Percentiles rank a stretch among this genome's conserved stretches.
Evolutionary conservation across 2,329 filamentous ascomycete genomes (phyloP).

Genomic region (Curvularia lunata): DNA sequence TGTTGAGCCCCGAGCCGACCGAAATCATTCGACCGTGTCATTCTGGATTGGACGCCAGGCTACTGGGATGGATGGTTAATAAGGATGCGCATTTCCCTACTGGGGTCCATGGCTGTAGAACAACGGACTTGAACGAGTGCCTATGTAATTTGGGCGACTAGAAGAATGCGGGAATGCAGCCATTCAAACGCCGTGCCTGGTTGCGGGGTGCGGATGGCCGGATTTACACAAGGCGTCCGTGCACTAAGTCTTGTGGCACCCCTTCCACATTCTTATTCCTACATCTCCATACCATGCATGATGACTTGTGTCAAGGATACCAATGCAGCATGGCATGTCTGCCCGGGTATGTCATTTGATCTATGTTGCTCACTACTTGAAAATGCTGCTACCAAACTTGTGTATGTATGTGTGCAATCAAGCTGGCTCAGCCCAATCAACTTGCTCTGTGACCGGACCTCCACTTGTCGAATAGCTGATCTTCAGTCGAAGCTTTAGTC

Average conservation of each 20-base stretch:
- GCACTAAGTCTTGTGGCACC: conserved; percentile 16
- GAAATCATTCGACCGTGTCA: background rate
- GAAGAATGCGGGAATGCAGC: conserved; percentile 3
- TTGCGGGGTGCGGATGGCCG: conserved; percentile 11
- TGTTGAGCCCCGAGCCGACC: conserved; percentile 2
- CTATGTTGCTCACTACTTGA: conserved; percentile 14
- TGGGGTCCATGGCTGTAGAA: background rate
- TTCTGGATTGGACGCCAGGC: background rate
- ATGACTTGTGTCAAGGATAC: background rate
- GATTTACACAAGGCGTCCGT: conserved; percentile 4
- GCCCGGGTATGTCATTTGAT: conserved; percentile 21
- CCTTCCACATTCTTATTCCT: conserved; percentile 20
- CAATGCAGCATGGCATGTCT: conserved; percentile 6
- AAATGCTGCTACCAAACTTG: conserved; percentile 8
- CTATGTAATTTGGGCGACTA: background rate
- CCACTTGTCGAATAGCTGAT: conserved; percentile 77
- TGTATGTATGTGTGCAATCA: conserved; percentile 19
- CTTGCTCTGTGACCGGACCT: conserved; percentile 82
- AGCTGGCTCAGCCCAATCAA: conserved; percentile 89
- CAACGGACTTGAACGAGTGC: background rate
- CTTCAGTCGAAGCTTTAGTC: conserved; percentile 81
- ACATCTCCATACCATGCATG: conserved; percentile 6
- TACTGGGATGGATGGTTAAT: background rate
- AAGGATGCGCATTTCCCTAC: background rate
- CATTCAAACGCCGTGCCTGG: conserved; percentile 11